Conservation (phyloP, 305 asterid genomes). For the Nicotiana rustica region DNA sequence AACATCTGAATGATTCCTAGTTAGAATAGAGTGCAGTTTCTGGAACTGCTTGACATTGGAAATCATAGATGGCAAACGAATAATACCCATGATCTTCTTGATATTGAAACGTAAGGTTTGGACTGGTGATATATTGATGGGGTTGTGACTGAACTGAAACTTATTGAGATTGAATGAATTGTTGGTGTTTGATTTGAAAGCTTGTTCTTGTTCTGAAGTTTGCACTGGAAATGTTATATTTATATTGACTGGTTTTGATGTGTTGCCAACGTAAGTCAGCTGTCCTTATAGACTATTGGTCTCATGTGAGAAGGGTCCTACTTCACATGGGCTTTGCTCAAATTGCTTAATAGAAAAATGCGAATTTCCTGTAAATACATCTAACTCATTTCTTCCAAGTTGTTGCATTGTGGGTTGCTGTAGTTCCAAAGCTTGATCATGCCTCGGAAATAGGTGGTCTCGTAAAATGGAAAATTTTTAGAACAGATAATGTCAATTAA, state of each 20-base stretch:
- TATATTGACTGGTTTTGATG: neutral
- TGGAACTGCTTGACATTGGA: constrained; percentile 30
- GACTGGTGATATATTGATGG: neutral
- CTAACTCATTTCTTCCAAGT: neutral
- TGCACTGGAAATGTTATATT: neutral
- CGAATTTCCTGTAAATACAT: neutral
- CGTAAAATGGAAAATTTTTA: neutral
- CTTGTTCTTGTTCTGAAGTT: neutral
- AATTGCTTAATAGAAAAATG: neutral
- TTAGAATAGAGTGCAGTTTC: neutral
- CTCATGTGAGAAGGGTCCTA: constrained; percentile 3
- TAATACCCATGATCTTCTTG: constrained; percentile 14
- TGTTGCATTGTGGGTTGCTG: neutral
- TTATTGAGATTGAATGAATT: neutral
- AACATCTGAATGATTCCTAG: constrained; percentile 21
- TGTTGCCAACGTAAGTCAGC: neutral
- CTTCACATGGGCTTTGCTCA: constrained; percentile 16
- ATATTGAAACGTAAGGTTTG: neutral
- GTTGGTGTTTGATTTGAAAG: neutral
- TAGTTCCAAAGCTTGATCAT: neutral
- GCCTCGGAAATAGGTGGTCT: neutral
- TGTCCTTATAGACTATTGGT: neutral
- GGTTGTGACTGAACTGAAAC: neutral
- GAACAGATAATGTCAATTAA: neutral
- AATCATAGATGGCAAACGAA: constrained; percentile 25